Percentiles rank a stretch among this genome's conserved stretches.
Evolutionary conservation across 257 asterid genomes (phyloP).

Genomic region (Solanum sejunctum): DNA sequence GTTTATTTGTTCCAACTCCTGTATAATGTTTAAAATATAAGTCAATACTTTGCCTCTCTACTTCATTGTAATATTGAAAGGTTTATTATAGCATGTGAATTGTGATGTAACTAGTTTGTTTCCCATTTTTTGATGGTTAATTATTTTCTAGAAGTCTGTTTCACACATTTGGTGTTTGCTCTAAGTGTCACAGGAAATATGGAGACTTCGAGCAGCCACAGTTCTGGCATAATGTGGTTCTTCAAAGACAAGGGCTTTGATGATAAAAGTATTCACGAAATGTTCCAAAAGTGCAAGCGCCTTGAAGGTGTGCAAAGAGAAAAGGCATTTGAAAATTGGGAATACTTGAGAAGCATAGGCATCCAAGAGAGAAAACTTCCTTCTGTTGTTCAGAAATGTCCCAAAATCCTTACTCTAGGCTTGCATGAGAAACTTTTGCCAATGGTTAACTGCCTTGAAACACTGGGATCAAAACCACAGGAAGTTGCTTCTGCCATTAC

Average conservation of each 20-base stretch:
- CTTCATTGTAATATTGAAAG: neutral
- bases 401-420: slow-evolving; percentile 74
- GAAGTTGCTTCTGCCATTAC: slow-evolving; percentile 79
- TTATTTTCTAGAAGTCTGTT: neutral
- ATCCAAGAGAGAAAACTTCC: slow-evolving; percentile 87
- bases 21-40: neutral
- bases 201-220: slow-evolving; percentile 54
- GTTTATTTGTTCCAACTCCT: neutral
- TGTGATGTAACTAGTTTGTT: neutral
- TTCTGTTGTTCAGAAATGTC: slow-evolving; percentile 57
- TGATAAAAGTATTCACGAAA: slow-evolving; percentile 52
- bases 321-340: slow-evolving; percentile 88
- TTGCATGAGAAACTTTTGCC: slow-evolving; percentile 73
- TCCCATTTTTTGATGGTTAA: neutral
- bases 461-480: slow-evolving; percentile 67
- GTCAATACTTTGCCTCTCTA: neutral
- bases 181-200: slow-evolving; percentile 32
- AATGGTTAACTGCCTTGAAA: slow-evolving; percentile 62
- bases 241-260: slow-evolving; percentile 88
- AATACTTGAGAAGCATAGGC: slow-evolving; percentile 81
- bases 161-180: neutral
- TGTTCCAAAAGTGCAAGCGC: slow-evolving; percentile 78
- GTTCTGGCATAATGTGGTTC: slow-evolving; percentile 85
- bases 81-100: neutral
- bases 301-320: slow-evolving; percentile 55